Base-by-base conservation (phyloP, 2,329 filamentous ascomycete genomes). In the Fusarium sp. region DNA sequence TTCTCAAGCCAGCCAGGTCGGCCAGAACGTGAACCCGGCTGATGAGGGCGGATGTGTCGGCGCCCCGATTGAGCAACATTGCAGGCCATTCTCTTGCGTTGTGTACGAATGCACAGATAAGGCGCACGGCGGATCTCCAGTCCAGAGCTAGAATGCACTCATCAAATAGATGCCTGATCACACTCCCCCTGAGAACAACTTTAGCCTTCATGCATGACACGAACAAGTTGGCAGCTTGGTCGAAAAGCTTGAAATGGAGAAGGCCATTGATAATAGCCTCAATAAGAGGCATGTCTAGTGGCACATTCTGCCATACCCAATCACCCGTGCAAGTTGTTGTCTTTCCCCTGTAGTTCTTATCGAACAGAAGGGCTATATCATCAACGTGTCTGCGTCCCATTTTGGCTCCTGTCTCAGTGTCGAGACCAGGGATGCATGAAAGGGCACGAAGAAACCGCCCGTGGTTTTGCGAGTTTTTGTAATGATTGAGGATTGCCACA, bases 401-500 rank as follows among this genome's bases (percentile, higher is more conserved):
- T 40, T 78, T 77, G 46, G 77, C 70, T 12, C 81, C 81, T 4
- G 69, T 72, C 32, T 70, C 71, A 3, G 63, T 28, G 47, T 84
- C 79, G 4, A 75, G 58, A 2, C 80, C 83, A 15, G 80, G 76
- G 57, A 86, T 74, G 36, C 80, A 79, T 13, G 77, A 74, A 35
- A 85, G 68, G 0, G 80, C 67, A n/a, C 75, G 73, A 31, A 81
- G 75, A 52, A 85, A 81, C 10, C 75, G 74, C 6, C 77, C 67
- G 2, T 78, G 63, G 38, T 83, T 78, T 2, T 75, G 72, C 7
- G 74, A 76, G 6, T 69, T 71, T 34, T 77, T 79, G 68, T 82
- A 83, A 63, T 86, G 83, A 41, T 81, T 79, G 19, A 87, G 67
- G 15, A 86, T 73, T 53, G 79, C 82, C 7, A 80, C 73, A 22